Conservation (phyloP, 2,329 filamentous ascomycete species). For the Hypoxylon sp. region DNA sequence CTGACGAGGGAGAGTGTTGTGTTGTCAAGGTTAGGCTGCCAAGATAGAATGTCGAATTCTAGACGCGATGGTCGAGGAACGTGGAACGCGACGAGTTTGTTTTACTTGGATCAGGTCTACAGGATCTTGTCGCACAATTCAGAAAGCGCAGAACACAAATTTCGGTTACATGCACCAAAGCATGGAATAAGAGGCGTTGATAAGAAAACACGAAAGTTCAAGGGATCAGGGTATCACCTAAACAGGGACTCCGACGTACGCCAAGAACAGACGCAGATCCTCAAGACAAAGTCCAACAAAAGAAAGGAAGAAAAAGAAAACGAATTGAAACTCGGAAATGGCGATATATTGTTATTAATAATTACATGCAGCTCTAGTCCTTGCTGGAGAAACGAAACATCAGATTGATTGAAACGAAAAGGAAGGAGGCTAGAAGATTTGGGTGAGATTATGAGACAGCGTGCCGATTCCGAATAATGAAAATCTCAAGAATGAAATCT, state of each 20-base stretch:
- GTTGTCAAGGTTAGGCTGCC: conserved; percentile 17
- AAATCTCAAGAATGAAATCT: conserved; percentile 33
- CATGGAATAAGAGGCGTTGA: conserved; percentile 32
- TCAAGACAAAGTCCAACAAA: conserved; percentile 1
- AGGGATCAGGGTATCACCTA: conserved; percentile 39
- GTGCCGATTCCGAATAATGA: conserved; percentile 44
- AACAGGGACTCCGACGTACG: conserved; percentile 47
- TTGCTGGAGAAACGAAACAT: neutral
- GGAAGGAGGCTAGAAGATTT: conserved; percentile 5
- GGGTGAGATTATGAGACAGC: conserved; percentile 39
- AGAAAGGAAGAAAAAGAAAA: neutral
- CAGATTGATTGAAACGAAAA: neutral
- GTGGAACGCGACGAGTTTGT: conserved; percentile 27
- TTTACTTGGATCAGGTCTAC: conserved; percentile 27
- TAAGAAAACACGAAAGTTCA: conserved; percentile 32
- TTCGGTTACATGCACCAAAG: conserved; percentile 37
- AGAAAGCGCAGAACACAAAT: conserved; percentile 30
- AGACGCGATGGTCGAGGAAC: conserved; percentile 13
- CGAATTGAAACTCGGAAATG: conserved; percentile 21
- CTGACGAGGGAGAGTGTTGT: conserved; percentile 23
- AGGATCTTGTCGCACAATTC: conserved; percentile 21
- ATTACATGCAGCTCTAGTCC: conserved; percentile 19
- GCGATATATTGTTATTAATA: conserved; percentile 26
- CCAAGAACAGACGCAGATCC: conserved; percentile 40
- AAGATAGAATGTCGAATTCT: conserved; percentile 19